Evolutionary conservation across 148 eudicot genomes (phyloP).

Genomic region (Silene uniflora): DNA sequence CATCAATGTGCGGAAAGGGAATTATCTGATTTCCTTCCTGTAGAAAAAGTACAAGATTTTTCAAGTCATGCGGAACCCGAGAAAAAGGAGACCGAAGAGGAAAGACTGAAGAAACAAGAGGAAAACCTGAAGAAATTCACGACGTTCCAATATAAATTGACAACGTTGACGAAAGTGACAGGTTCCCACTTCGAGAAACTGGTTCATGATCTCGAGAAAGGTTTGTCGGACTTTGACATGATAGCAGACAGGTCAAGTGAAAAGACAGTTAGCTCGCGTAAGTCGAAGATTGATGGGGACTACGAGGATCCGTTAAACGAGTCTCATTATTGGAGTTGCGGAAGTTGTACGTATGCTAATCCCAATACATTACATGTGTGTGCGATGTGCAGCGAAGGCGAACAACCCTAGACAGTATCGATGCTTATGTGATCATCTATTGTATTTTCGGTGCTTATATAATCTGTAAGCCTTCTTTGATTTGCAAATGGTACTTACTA

Average conservation of each 20-base stretch:
- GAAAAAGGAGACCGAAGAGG: not conserved
- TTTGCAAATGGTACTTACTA: too few species aligned
- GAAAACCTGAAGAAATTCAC: constrained; percentile 22
- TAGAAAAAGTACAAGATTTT: not conserved
- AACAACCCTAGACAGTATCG: too few species aligned
- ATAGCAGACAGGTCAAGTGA: not conserved
- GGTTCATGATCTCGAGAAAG: constrained; percentile 64
- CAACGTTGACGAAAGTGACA: constrained; percentile 46
- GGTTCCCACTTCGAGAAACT: constrained; percentile 53
- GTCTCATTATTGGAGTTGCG: constrained; percentile 11
- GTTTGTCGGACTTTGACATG: constrained; percentile 31
- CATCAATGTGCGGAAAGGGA: constrained; percentile 71
- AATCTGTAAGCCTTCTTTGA: too few species aligned
- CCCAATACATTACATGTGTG: not conserved
- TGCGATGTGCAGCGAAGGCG: not conserved
- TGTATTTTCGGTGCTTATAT: too few species aligned
- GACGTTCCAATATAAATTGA: constrained; percentile 35
- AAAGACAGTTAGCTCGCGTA: not conserved
- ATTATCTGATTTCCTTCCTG: constrained; percentile 23
- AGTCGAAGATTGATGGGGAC: too few species aligned
- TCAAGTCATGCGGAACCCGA: too few species aligned
- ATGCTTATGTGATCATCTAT: too few species aligned
- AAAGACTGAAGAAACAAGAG: not conserved
- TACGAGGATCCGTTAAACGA: not conserved
- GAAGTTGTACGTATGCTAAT: constrained; percentile 4